Base-by-base conservation (phyloP, 495 filamentous ascomycete species). In the Aspergillus indologenus region DNA sequence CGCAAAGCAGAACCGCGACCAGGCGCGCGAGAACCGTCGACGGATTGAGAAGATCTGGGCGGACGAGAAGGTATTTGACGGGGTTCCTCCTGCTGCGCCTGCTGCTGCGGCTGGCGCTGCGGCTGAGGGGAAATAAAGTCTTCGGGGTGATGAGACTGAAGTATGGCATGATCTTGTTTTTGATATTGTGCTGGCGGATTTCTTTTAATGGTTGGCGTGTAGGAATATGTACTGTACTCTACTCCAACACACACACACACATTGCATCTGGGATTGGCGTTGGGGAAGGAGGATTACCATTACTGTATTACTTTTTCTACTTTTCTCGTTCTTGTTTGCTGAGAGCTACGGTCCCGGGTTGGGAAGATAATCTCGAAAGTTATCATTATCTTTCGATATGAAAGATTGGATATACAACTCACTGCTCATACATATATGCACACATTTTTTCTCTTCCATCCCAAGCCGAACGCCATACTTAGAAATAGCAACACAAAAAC, bases 11-110 rank as follows among this genome's bases (percentile, higher is more conserved):
- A 97, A 98, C 73, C 84, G 92, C 53, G 87, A 88, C 61, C 68
- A 73, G 26, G 91, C 91, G 43, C 81, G 81, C 65, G 76, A 75
- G 61, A 90, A 90, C 70, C 81, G 85, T 56, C 79, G 82, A 54
- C 79, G 81, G 63, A 84, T 95, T 59, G 81, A 87, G 70, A 79
- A 80, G 67, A 81, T 83, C 43, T 97, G 91, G 91, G 85, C 83
- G 31, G 90, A 95, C 20, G 77, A 79, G 65, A 71, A 71, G 54
- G 69, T 58, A 14, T 23, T 69, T 2, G 68, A 70, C 50, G 46
- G 54, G 51, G 61, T 62, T 26, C 51, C 19, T n/a, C 56, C 46
- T n/a, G n/a, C 45, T 1, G 22, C 46, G 44, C 20, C 50, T 57
- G 50, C 20, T 45, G 21, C 60, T 8, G 62, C 26, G 45, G 18